Evolutionary conservation across 768 basidiomycete species (phyloP), one percentile per base, ranked within the genome.

Genomic region (Collybia sp.): DNA sequence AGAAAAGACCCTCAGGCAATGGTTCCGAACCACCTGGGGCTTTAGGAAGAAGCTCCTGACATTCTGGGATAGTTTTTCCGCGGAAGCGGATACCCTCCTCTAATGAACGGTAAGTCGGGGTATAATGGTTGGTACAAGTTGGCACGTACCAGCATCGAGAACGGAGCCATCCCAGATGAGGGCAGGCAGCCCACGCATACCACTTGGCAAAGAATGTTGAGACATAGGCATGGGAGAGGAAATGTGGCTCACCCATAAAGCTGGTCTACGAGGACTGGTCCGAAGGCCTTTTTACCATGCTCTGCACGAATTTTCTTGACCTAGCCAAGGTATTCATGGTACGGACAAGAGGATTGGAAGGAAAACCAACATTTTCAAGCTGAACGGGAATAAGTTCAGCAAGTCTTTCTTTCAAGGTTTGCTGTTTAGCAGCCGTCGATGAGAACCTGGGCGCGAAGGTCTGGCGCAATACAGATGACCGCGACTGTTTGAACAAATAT

Each of bases 81-180:
- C 94, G 89, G 84, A 98, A 98, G 55, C 95, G 91, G 60, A 97
- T 98, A 47, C 95, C 95, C 75, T 96, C 93, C 61, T 94, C 89
- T 88, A 55, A 6, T 51, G 42, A 17, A 40, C 3, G 25, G 25
- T 25, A 8, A 25, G 25, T 4, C 25, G 8, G 25, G 4, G 25
- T 25, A 25, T 25, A 4, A 4, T 25, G 25, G 25, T 25, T 25
- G 25, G 25, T 8, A 25, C 25, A 25, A 3, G 25, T 25, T 8
- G 8, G 38, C 8, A 66, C 79, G 47, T 44, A 86, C 89, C 86
- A 44, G 95, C 81, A 63, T 97, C 95, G 52, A 98, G 83, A 49
- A 98, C 95, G 46, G 95, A 98, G 50, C 89, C 95, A 53, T 98
- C 95, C 95, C 95, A 98, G 57, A 98, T 92, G 55, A 98, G 82